Percentiles rank a stretch among this genome's conserved stretches.
Evolutionary conservation across 306 rosid species (phyloP).

Genomic region (Rosa multiflora): DNA sequence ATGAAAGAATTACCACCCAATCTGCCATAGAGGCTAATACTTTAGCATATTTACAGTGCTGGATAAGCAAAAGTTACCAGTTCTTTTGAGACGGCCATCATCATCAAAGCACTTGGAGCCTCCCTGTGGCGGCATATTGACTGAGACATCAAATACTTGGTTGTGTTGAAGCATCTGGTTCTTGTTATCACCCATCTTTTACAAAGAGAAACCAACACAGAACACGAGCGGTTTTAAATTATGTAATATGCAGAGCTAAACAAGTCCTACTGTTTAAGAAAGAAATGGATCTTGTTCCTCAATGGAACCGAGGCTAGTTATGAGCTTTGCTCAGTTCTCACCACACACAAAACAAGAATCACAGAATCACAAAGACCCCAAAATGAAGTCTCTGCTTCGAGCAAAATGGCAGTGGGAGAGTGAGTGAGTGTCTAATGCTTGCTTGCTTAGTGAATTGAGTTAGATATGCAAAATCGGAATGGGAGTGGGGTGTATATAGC

Average conservation of each 20-base stretch:
- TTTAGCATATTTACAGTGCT: not conserved
- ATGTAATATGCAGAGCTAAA: not conserved
- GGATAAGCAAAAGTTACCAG: slow-evolving; percentile 32
- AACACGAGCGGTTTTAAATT: not conserved
- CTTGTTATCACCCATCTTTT: slow-evolving; percentile 54
- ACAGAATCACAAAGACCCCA: not conserved
- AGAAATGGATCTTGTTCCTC: slow-evolving; percentile 5
- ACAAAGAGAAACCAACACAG: slow-evolving; percentile 10
- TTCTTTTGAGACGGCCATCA: slow-evolving; percentile 67
- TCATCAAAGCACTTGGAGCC: slow-evolving; percentile 68
- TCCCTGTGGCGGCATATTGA: slow-evolving; percentile 42
- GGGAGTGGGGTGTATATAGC: not conserved
- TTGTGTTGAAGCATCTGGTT: slow-evolving; percentile 36
- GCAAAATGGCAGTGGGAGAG: not conserved
- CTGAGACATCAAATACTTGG: slow-evolving; percentile 59
- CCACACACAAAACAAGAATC: slow-evolving; percentile 6
- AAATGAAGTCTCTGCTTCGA: not conserved
- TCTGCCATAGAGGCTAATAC: not conserved
- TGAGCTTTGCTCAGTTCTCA: not conserved
- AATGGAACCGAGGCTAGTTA: not conserved
- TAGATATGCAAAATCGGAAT: not conserved
- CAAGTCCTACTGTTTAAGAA: not conserved
- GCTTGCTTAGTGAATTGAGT: not conserved
- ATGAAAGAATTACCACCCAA: not conserved
- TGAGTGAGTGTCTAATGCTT: not conserved